Evolutionary conservation across 2,329 filamentous ascomycete species (phyloP), one percentile per base, ranked within the genome.

Genomic region (Sporothrix protearum): DNA sequence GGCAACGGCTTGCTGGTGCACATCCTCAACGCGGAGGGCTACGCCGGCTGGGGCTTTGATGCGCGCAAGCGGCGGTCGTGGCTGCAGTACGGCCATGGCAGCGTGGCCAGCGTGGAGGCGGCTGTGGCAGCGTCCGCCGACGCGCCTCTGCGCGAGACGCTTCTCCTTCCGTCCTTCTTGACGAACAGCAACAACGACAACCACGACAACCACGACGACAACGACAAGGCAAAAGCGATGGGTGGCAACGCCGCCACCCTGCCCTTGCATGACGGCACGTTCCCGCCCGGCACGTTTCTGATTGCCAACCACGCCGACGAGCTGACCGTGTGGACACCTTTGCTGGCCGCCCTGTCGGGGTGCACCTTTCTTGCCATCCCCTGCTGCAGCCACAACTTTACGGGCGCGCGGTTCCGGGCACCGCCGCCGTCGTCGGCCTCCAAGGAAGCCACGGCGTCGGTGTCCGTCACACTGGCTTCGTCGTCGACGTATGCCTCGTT

Each of bases 261-360:
- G 25, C 74, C 77, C 33, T 78, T 84, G 19, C 85, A 88, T 76
- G 80, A 84, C 73, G 96, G 95, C 47, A 77, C 84, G 10, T 97
- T 98, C 77, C 85, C 88, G 0, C 79, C 80, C 19, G 88, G 89
- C 36, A 96, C 93, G 0, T 99, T 99, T 80, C 93, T 99, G 76
- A 91, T 99, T 74, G 97, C 94, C 66, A 99, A 99, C 78, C 96
- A 99, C 79, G 95, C 95, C 12, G 96, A 99, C 78, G 94, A 99
- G 81, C 86, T 99, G 16, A 99, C 96, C 0, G 89, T 93, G 0
- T 99, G 96, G 96, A 98, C 96, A 0, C 96, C 96, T 0, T 86
- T 98, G 22, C 87, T 99, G 53, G 94, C 93, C 0, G 87, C 88
- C 7, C 82, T 93, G 1, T 94, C 91, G 0, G 82, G 87, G 1